Base-by-base conservation (phyloP, 352 stramenopile genomes). In the Nothophytophthora sp. region DNA sequence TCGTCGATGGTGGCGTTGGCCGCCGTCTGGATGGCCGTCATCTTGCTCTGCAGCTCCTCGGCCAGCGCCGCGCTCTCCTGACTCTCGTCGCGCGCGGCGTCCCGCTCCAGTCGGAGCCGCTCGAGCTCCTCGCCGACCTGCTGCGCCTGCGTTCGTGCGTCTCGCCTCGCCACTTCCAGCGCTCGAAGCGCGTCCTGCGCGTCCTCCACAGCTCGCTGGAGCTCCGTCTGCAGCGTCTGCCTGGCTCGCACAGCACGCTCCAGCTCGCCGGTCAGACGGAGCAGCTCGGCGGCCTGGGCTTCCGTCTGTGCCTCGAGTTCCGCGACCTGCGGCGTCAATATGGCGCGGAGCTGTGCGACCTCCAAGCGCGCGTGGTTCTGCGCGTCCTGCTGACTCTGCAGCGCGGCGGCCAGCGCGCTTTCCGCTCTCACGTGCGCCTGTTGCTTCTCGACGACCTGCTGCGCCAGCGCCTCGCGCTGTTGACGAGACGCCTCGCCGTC, bases 1-100 rank as follows among this genome's bases (percentile, higher is more conserved):
- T 91, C 81, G 49, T 91, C 86, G 38, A 91, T 89, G 7, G 81
- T 91, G 0, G 81, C 81, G 57, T 91, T 91, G 12, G 81, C 81
- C 5, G 81, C 81, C 50, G 44, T 86, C 51, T 91, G 81, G 20
- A 91, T 78, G 0, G 81, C 84, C 13, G 68, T 73, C 44, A 91
- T 73, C 47, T 91, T 88, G 11, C 41, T 55, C 33, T 91, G 81
- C 24, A 91, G 37, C 46, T 89, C 76, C 32, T 89, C 81, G 0
- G 70, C 55, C 7, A 81, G 47, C 0, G 67, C 63, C 13, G 34
- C 52, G 1, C 49, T 60, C 18, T 92, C 81, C 19, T 53, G 67
- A 9, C 29, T 48, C 42, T 92, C 81, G 0, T 52, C 23, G 1
- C 66, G 58, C 11, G 66, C 10, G 16, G 77, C 70, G 22, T 92